A percentile compares a stretch with the other conserved stretches of the same genome.
These are phyloP conservation scores for Camellia lanceoleosa DNA, from an alignment of 148 eudicot genomes.

Conservation along the genomic window DNA sequence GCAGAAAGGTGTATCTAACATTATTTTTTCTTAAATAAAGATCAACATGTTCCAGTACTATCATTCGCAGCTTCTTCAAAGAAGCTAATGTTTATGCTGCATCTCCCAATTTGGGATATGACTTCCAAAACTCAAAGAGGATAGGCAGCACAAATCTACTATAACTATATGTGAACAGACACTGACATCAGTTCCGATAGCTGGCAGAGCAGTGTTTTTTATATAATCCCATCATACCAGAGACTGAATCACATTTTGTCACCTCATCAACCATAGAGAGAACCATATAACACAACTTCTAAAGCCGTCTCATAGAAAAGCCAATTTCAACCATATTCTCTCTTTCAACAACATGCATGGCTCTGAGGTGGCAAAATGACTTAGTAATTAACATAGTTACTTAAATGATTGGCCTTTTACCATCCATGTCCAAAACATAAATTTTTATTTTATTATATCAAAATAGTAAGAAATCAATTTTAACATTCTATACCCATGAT, in stretches of 20 bases:
- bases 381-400: background rate
- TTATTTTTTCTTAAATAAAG: background rate
- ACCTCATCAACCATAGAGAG: background rate
- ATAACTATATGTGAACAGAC: background rate
- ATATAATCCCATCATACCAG: background rate
- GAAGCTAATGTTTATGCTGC: background rate
- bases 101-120: background rate
- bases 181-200: slow-evolving; percentile 2
- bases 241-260: background rate
- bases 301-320: background rate
- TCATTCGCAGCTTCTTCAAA: background rate
- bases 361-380: background rate
- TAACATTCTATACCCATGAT: too few species aligned
- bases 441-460: too few species aligned
- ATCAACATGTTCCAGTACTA: background rate
- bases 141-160: background rate
- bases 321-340: background rate
- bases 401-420: background rate
- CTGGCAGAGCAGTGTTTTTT: background rate
- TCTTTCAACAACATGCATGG: background rate
- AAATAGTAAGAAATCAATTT: too few species aligned
- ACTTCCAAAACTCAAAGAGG: background rate
- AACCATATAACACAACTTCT: background rate
- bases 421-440: background rate
- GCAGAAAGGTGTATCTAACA: background rate